Evolutionary conservation across 306 rosid species (phyloP), one percentile per base, ranked within the genome.

Genomic region (Quercus alba): DNA sequence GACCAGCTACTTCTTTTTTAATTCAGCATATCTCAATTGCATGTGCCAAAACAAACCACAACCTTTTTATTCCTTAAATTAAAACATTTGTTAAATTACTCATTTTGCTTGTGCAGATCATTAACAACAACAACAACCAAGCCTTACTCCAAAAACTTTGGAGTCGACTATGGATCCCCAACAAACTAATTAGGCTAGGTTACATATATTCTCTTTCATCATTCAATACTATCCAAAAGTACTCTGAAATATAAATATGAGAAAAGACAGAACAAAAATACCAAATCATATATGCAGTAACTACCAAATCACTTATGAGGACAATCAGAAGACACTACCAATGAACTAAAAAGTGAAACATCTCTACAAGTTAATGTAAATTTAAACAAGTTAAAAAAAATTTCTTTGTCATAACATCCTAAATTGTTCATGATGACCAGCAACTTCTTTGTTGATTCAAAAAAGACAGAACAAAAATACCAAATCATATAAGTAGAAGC

Each of bases 291-390:
- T 3, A 20, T n/a, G 23, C 1, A 2, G 4, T 18, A 80, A 78
- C 77, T 49, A 94, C 98, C 98, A 38, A 38, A 38, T 38, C 46
- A 8, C 46, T 38, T 38, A 38, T 0, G 1, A 38, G 46, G 46
- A 38, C 10, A 38, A 38, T 38, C 46, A 38, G 10, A 38, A 38
- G 46, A 38, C 11, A 38, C 6, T 38, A 38, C 46, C 46, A 38
- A 38, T 38, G 46, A 38, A 38, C 11, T 38, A 38, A 38, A 38
- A 38, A 2, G 46, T 7, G 46, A 57, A 57, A 20, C 64, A 58
- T 58, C 64, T 58, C 14, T 3, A 20, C n/a, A n/a, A 58, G n/a
- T 6, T 58, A 12, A 58, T 20, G n/a, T 9, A n/a, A 58, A 6
- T 20, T n/a, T 7, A 58, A 20, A 1, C 64, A 58, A 58, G 64